Conservation (phyloP, 2,329 filamentous ascomycete species). For the Exophiala spinifera region DNA sequence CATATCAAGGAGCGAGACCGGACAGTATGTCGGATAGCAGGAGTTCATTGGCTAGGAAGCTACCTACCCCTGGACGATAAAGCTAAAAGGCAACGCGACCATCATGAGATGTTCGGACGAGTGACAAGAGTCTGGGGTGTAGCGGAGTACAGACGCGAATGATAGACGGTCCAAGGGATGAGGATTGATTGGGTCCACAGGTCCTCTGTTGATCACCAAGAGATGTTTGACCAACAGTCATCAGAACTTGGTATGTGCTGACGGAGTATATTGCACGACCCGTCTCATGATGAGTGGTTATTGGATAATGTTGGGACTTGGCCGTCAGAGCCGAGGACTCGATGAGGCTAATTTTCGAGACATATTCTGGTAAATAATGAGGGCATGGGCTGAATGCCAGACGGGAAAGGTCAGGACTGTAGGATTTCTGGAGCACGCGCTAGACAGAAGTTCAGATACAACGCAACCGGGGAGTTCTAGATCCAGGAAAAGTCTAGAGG, state of each 20-base stretch:
- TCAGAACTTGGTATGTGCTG: background rate
- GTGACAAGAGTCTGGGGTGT: constrained; percentile 1
- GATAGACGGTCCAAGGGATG: background rate
- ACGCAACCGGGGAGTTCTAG: background rate
- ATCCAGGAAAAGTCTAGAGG: background rate
- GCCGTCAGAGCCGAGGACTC: background rate
- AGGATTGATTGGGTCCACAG: background rate
- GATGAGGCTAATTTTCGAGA: background rate
- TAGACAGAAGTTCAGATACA: background rate
- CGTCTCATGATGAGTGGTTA: constrained; percentile 1
- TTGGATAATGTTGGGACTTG: background rate
- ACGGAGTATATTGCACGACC: background rate
- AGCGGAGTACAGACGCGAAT: background rate
- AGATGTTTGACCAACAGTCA: background rate
- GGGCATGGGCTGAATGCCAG: background rate
- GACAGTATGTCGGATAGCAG: too few species aligned
- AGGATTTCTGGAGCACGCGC: too few species aligned
- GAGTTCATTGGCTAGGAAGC: background rate
- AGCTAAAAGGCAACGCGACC: background rate
- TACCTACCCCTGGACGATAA: background rate
- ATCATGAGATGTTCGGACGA: constrained; percentile 9
- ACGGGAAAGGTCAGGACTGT: background rate
- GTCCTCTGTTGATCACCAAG: background rate
- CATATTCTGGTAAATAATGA: too few species aligned
- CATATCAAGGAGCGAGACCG: too few species aligned